These are phyloP conservation scores for Lipomyces lipofer DNA, from an alignment of 805 yeast species.

Conservation along the genomic window DNA sequence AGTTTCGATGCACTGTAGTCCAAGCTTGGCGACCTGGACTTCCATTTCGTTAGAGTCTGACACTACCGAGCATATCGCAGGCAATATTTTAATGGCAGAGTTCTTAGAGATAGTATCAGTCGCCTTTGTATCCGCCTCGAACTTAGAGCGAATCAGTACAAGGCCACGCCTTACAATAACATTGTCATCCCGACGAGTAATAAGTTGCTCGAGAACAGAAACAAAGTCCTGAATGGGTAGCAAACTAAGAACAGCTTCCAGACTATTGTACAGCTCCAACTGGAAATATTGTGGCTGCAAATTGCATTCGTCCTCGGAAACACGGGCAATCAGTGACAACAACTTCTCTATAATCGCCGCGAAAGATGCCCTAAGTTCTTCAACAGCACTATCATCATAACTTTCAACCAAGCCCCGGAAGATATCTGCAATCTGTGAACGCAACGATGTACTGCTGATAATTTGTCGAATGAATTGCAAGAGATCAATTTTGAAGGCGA, in stretches of 20 bases:
- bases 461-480: conserved; percentile 16
- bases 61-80: conserved; percentile 15
- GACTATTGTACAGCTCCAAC: conserved; percentile 52
- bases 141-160: conserved; percentile 16
- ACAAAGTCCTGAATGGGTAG: conserved; percentile 77
- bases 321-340: conserved; percentile 22
- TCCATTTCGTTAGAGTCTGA: conserved; percentile 14
- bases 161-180: conserved; percentile 21
- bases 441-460: neutral
- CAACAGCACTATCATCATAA: neutral
- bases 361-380: conserved; percentile 22
- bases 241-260: conserved; percentile 64
- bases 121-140: conserved; percentile 23
- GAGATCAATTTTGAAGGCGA: conserved; percentile 26
- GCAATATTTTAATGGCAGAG: conserved; percentile 47
- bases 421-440: conserved; percentile 45
- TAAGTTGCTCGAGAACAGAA: conserved; percentile 54
- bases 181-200: conserved; percentile 25
- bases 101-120: conserved; percentile 42
- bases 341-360: conserved; percentile 34
- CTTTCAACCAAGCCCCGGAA: conserved; percentile 51
- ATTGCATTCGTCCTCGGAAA: conserved; percentile 7
- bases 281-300: conserved; percentile 43
- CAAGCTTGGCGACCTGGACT: conserved; percentile 61
- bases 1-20: conserved; percentile 65